Percentiles rank a stretch among this genome's conserved stretches.
Conservation (phyloP, 208 protist species). For the Wallacemonas sp. region DNA sequence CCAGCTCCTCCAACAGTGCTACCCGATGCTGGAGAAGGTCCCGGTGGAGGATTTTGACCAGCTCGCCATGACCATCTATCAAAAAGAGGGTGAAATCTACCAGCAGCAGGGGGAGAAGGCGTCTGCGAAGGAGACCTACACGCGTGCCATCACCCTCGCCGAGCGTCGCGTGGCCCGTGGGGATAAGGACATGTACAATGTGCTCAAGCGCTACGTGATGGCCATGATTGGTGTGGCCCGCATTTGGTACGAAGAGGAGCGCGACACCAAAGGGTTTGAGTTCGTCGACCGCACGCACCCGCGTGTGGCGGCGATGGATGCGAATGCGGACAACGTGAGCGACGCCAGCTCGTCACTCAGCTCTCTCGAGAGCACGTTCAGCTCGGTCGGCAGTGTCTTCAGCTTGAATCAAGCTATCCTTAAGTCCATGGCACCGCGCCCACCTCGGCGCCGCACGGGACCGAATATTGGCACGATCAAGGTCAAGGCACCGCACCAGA, state of each 20-base stretch:
- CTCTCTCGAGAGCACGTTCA: constrained; percentile 61
- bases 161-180: constrained; percentile 75
- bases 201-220: constrained; percentile 82
- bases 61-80: constrained; percentile 74
- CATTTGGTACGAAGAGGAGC: constrained; percentile 84
- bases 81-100: constrained; percentile 79
- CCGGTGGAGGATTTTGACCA: constrained; percentile 57
- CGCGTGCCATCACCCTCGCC: constrained; percentile 73
- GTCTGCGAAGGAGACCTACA: constrained; percentile 66
- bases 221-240: constrained; percentile 79
- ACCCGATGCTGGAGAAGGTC: constrained; percentile 63
- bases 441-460: constrained; percentile 52
- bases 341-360: constrained; percentile 30
- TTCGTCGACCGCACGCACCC: constrained; percentile 44
- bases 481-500: constrained; percentile 37
- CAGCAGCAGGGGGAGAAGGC: constrained; percentile 46
- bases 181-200: constrained; percentile 78
- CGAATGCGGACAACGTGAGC: constrained; percentile 3
- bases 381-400: constrained; percentile 62
- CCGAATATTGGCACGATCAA: constrained; percentile 56
- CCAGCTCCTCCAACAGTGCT: constrained; percentile 56
- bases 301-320: constrained; percentile 18
- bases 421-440: constrained; percentile 64
- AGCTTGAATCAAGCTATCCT: constrained; percentile 79
- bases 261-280: constrained; percentile 63